These are phyloP conservation scores for Tricholoma bakamatsutake DNA, from an alignment of 768 basidiomycete genomes.

Conservation along the genomic window DNA sequence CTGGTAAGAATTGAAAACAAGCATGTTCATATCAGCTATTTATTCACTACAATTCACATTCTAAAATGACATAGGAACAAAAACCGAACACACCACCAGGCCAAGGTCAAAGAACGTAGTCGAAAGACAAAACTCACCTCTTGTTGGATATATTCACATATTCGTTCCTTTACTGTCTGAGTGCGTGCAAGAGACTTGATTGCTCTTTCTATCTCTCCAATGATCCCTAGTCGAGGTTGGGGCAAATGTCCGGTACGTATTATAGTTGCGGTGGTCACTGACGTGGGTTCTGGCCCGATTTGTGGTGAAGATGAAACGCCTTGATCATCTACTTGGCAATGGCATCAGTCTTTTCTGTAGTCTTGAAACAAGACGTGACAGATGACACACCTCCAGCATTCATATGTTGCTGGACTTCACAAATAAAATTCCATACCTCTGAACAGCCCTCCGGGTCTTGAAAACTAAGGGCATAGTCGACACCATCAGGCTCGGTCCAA, in stretches of 20 bases:
- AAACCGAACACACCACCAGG: constrained; percentile 3
- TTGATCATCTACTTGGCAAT: constrained; percentile 36
- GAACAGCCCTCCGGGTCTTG: constrained; percentile 93
- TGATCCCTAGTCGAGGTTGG: constrained; percentile 67
- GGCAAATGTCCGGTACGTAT: constrained; percentile 73
- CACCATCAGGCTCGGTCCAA: constrained; percentile 94
- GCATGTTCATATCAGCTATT: constrained; percentile 23
- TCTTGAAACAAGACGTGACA: background rate
- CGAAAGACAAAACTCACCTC: constrained; percentile 50
- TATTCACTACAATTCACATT: constrained; percentile 11
- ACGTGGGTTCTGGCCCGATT: constrained; percentile 48
- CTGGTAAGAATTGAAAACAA: constrained; percentile 33
- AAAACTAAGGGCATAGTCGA: constrained; percentile 95
- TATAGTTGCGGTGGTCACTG: constrained; percentile 56
- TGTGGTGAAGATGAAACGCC: constrained; percentile 57
- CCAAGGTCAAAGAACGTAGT: constrained; percentile 5
- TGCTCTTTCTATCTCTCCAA: constrained; percentile 72
- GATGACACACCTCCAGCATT: constrained; percentile 48
- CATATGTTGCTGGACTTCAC: constrained; percentile 86
- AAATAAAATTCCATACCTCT: constrained; percentile 97
- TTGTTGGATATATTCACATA: constrained; percentile 84
- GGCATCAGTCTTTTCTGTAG: constrained; percentile 4
- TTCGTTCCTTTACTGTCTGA: constrained; percentile 69
- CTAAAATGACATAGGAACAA: constrained; percentile 14
- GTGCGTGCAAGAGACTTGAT: constrained; percentile 73